These are phyloP conservation scores for Plasmodium inui DNA, from an alignment of 169 alveolate genomes.

Conservation along the genomic window DNA sequence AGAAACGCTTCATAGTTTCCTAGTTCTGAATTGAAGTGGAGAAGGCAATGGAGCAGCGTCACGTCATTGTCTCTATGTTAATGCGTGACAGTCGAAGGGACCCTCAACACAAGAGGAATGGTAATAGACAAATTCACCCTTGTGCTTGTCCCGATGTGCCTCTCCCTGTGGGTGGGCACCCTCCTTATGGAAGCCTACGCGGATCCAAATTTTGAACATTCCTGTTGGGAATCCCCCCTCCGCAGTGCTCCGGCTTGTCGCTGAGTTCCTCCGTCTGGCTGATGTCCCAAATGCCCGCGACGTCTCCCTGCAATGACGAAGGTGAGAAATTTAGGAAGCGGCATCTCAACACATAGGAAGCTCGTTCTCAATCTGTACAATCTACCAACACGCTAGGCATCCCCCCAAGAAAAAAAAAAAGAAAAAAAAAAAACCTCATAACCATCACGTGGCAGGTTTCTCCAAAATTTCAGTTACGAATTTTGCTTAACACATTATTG, in stretches of 20 bases:
- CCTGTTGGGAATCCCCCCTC: conserved; percentile 48
- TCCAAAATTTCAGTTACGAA: background rate
- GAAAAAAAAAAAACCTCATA: background rate
- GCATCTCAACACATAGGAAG: background rate
- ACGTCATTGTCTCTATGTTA: background rate
- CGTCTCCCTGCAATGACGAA: conserved; percentile 24
- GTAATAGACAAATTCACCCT: no score
- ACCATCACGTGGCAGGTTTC: background rate
- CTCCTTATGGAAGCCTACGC: background rate
- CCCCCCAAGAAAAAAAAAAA: no score
- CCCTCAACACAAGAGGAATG: background rate
- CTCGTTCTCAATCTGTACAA: background rate
- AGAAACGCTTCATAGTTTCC: conserved; percentile 8
- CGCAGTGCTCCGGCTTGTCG: conserved; percentile 28
- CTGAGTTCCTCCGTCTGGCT: background rate
- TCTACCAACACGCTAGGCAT: background rate
- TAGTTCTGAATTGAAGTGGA: background rate
- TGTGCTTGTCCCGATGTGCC: background rate
- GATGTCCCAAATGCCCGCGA: conserved; percentile 44
- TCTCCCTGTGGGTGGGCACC: background rate
- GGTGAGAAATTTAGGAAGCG: background rate
- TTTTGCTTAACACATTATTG: background rate
- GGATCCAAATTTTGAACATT: conserved; percentile 31
- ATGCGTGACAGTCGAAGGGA: background rate
- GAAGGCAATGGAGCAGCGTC: background rate